Base-by-base conservation (phyloP, 352 stramenopile species). In the Phytophthora brassicae region DNA sequence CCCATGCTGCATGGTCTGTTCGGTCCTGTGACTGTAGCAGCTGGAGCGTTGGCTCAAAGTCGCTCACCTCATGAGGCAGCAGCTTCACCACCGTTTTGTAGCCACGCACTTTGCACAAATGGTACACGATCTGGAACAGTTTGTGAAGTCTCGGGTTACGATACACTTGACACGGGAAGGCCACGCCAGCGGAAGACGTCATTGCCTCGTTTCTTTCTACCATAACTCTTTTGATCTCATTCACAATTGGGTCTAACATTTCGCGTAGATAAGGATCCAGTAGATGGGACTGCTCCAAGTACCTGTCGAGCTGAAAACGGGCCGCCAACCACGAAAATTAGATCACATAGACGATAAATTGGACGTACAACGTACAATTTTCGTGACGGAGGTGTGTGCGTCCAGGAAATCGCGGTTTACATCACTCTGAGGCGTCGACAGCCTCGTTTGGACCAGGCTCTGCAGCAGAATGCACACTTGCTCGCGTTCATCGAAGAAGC, bases 51-150 rank as follows among this genome's bases (percentile, higher is more conserved):
- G 96, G 92, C 75, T 99, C 96, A 54, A 99, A 92, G 82, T 99
- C 92, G 36, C 79, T 81, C 22, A 96, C 96, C 67, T 98, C 92
- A 66, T 99, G 96, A 4, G 97, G 94, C 38, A 99, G 69, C 31
- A 99, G 80, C 60, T 97, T 97, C 53, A 98, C 84, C 23, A 99
- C 76, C 11, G 88, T 93, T 81, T 99, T 99, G 72, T 89, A 93
- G 19, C 97, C 97, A 28, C 97, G 88, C 23, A 99, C 94, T 77
- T 98, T 98, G 63, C 90, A 98, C 22, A 99, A 62, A 14, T 96
- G 75, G 77, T 99, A 99, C 8, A 99, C 64, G n/a, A 97, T 41
- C 68, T 94, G 83, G 73, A 96, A 96, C 8, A 97, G 65, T 39
- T 74, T 78, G 70, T 98, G 88, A 17, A 98, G 71, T 49, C 75